Conservation (phyloP, 257 asterid genomes). For the Nicotiana tabacum region DNA sequence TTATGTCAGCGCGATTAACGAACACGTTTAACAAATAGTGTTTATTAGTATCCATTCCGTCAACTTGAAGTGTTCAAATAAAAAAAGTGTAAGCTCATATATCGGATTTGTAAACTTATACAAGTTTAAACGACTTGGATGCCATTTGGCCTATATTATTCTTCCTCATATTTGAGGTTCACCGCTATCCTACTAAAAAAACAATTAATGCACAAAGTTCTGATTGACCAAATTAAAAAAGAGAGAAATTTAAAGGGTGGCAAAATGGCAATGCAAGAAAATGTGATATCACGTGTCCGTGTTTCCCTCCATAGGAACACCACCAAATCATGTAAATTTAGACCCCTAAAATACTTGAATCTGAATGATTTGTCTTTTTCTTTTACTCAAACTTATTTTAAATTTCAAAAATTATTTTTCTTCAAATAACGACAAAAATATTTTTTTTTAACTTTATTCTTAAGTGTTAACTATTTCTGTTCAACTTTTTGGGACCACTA, state of each 20-base stretch:
- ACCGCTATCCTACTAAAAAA: background rate
- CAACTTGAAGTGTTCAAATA: no score
- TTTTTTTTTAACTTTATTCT: no score
- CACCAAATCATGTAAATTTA: background rate
- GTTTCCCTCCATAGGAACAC: constrained; percentile 37
- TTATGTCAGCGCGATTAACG: no score
- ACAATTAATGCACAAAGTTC: background rate
- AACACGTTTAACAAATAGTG: no score
- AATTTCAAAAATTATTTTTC: background rate
- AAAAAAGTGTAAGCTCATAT: no score
- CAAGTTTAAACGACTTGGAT: no score
- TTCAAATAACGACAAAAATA: background rate
- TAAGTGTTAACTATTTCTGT: no score
- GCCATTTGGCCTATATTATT: no score
- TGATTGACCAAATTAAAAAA: background rate
- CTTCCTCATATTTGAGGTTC: background rate
- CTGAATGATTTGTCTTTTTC: constrained; percentile 19
- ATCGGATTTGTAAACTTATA: no score
- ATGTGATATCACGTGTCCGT: constrained; percentile 37
- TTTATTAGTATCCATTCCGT: no score
- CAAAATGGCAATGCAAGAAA: background rate
- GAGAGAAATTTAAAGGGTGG: background rate
- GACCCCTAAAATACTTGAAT: background rate
- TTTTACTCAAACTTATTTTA: constrained; percentile 10
- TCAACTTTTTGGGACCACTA: background rate